Evolutionary conservation across 805 yeast species (phyloP).

Genomic region (Candida maesae): DNA sequence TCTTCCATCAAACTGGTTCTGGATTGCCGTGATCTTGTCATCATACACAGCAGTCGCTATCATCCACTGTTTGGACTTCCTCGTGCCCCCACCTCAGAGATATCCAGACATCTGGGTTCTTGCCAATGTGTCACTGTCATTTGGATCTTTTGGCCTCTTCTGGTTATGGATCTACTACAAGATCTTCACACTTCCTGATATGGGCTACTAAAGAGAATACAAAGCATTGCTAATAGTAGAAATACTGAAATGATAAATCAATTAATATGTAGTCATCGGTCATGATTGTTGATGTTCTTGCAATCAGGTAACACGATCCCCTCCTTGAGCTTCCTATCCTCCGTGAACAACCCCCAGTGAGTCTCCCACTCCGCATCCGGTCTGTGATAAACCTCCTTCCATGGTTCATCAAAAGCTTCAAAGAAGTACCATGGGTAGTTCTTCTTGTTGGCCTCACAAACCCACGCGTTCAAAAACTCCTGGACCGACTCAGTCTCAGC

Average conservation of each 20-base stretch:
- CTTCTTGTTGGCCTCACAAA: slow-evolving; percentile 39
- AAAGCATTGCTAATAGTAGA: too few species aligned
- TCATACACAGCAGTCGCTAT: slow-evolving; percentile 49
- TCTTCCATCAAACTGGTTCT: slow-evolving; percentile 46
- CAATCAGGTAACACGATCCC: slow-evolving; percentile 38
- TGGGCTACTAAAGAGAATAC: slow-evolving; percentile 1
- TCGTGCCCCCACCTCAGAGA: slow-evolving; percentile 46
- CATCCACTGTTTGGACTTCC: slow-evolving; percentile 53
- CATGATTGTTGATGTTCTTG: background rate
- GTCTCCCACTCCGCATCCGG: slow-evolving; percentile 56
- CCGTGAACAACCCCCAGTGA: slow-evolving; percentile 64
- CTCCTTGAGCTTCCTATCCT: slow-evolving; percentile 43
- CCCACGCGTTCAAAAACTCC: slow-evolving; percentile 46
- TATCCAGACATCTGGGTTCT: slow-evolving; percentile 89
- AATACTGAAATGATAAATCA: too few species aligned
- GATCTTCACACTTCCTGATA: slow-evolving; percentile 33
- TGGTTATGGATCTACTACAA: slow-evolving; percentile 81
- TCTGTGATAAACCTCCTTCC: slow-evolving; percentile 54
- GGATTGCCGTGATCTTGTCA: slow-evolving; percentile 46
- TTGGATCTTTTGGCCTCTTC: slow-evolving; percentile 67
- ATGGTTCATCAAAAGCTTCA: slow-evolving; percentile 72
- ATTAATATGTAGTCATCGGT: background rate
- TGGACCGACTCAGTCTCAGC: slow-evolving; percentile 46
- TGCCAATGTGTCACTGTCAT: slow-evolving; percentile 67
- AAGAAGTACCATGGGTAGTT: slow-evolving; percentile 53